Evolutionary conservation across 2,329 filamentous ascomycete genomes (phyloP), one percentile per base, ranked within the genome.

Genomic region (Stagonosporopsis vannaccii): DNA sequence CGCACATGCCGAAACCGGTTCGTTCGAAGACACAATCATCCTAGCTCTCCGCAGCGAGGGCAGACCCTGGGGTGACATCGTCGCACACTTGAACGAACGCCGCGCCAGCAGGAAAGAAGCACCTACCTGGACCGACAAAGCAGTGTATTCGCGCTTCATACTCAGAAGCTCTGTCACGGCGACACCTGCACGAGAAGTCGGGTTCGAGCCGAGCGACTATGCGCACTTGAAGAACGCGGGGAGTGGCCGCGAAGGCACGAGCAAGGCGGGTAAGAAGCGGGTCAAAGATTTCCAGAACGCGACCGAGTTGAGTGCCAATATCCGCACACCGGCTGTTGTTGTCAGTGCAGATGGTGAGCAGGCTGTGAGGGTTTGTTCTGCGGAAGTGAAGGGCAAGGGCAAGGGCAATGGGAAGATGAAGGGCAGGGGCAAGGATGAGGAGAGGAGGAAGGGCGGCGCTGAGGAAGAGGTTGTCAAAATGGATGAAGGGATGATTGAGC

Each of bases 121-220:
- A 1, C 53, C 57, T 2, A 59, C 51, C 25, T 64, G 68, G 44
- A 77, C 73, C 19, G 53, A 62, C 2, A 59, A 68, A 1, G 66
- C 71, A 0, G 69, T 75, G n/a, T 79, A 79, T 60, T 63, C 63
- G 8, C 74, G 75, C 48, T 77, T 73, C 60, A 67, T 75, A 22
- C 69, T 71, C 41, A 72, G 68, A 36, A 61, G 59, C 0, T 66
- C 68, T 4, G 51, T 56, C 2, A 68, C 73, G 26, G 72, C 71
- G 2, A 43, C 33, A 1, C 45, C 62, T 1, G 19, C 52, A 3
- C 17, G 19, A n/a, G 71, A 77, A 25, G 56, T 61, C 4, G 70
- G 66, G 1, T 75, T 77, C 52, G 58, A 72, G 51, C 60, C 68
- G 3, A 64, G 61, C 13, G 74, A 76, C 57, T 76, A 72, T 48